Base-by-base conservation (phyloP, 352 stramenopile species). In the Phytophthora podocarpi region DNA sequence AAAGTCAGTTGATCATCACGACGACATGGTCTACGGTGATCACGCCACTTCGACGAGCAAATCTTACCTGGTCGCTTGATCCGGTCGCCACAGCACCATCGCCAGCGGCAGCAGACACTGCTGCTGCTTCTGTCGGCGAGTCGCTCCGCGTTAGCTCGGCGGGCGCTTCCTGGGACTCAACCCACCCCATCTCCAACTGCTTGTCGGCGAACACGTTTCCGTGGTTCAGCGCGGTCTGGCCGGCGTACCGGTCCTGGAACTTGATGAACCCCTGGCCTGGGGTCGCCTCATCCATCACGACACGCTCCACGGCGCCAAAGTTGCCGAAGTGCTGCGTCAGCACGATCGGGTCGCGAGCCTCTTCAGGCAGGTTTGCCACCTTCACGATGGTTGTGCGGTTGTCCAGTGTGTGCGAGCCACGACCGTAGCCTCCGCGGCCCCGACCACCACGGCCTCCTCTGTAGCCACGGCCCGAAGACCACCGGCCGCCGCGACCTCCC, bases 321-420 rank as follows among this genome's bases (percentile, higher is more conserved):
- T 87, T 87, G 56, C 81, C 82, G 72, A 96, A 96, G 45, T 96
- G 87, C 73, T 96, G 85, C 54, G 90, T 84, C 51, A 94, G 42
- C 28, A 92, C 87, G 26, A 83, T 84, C 16, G 80, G 64, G 47
- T 94, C 84, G 6, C 83, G 72, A n/a, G 83, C 80, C 28, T 89
- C 87, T 30, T 92, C 83, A 0, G 85, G 85, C 18, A 94, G 48
- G 30, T 91, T 89, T 24, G 67, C 77, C 39, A 96, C 75, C 46
- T 89, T 85, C 9, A 96, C 80, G 43, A 93, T 91, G 40, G 83
- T 93, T 16, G 87, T 94, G 42, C 87, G 87, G 59, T 94, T 94
- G 60, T 96, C 87, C 40, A 96, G 64, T 1, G 86, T 82, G 57
- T 93, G 71, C 12, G 84, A 90, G 20, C 74, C 66, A 18, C 51